Evolutionary conservation across 345 rosid genomes (phyloP).

Genomic region (Gossypium mustelinum): DNA sequence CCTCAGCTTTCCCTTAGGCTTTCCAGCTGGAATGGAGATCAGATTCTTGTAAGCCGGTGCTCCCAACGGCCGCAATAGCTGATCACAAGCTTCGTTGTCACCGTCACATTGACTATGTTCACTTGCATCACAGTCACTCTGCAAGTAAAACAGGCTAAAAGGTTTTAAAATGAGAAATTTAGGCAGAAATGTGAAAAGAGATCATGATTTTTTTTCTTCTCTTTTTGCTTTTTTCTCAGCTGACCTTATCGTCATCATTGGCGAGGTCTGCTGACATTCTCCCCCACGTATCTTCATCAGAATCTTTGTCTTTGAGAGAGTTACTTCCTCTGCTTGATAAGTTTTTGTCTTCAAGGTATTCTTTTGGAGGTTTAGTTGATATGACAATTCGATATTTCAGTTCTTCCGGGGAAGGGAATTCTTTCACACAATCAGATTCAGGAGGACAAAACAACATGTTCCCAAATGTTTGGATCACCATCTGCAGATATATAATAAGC

Average conservation of each 20-base stretch:
- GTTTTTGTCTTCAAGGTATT: conserved; percentile 26
- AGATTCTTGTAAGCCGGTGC: conserved; percentile 43
- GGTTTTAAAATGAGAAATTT: background rate
- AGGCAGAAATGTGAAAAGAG: background rate
- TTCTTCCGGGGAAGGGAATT: conserved; percentile 72
- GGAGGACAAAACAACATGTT: conserved; percentile 53
- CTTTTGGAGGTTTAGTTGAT: conserved; percentile 66
- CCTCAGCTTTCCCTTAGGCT: conserved; percentile 45
- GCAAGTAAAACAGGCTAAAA: conserved; percentile 6
- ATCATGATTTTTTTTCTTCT: background rate
- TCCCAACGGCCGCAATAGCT: conserved; percentile 26
- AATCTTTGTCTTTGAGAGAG: conserved; percentile 29
- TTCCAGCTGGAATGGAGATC: conserved; percentile 58
- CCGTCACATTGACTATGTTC: conserved; percentile 24
- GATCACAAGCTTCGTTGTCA: conserved; percentile 30
- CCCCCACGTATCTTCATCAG: conserved; percentile 49
- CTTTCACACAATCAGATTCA: conserved; percentile 41
- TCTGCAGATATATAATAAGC: conserved; percentile 25
- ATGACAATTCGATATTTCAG: conserved; percentile 51
- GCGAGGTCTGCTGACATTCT: conserved; percentile 15
- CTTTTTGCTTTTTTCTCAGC: background rate
- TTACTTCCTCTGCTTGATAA: conserved; percentile 18
- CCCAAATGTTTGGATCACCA: conserved; percentile 53
- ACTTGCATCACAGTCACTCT: conserved; percentile 44
- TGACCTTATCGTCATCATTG: conserved; percentile 31